phyloP scores from a whole-genome alignment of 164 flowering plant species.

The Annona squamosa region DNA sequence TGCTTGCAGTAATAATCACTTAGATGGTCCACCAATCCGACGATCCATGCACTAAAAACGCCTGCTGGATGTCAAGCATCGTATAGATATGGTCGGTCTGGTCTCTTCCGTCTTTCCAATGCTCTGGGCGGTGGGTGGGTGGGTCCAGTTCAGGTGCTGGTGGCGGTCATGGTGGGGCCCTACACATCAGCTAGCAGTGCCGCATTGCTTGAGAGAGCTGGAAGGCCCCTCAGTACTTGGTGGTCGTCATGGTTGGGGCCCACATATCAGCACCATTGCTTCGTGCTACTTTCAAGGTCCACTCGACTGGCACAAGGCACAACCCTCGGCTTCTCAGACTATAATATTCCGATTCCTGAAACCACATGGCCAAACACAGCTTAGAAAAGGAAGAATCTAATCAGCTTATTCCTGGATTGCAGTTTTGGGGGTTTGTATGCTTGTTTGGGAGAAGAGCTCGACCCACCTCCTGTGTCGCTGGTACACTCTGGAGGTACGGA shows the following conservation, averaged over 20 bases:
- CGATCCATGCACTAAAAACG: neutral
- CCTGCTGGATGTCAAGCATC: neutral
- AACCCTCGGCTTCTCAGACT: conserved; percentile 66
- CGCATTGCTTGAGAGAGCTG: neutral
- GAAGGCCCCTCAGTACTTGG: conserved; percentile 4
- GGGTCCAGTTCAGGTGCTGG: no score
- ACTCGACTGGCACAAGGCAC: conserved; percentile 70
- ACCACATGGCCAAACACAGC: neutral
- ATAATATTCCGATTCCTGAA: conserved; percentile 45
- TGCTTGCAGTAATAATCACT: neutral
- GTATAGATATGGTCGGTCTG: neutral
- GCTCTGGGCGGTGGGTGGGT: no score
- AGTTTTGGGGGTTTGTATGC: neutral
- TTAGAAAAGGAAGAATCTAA: neutral
- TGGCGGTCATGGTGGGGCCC: no score
- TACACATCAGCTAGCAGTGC: no score
- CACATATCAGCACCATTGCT: conserved; percentile 97
- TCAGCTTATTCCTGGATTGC: neutral
- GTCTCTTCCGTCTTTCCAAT: no score
- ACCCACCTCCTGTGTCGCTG: conserved; percentile 42
- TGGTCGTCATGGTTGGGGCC: conserved; percentile 72
- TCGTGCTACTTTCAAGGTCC: conserved; percentile 51
- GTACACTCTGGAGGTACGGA: conserved; percentile 58
- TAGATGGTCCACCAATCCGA: neutral
- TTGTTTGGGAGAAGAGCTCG: neutral